Percentiles rank a stretch among this genome's conserved stretches.
Evolutionary conservation across 805 yeast species (phyloP).

Genomic region (Saccharomycodes ludwigii): DNA sequence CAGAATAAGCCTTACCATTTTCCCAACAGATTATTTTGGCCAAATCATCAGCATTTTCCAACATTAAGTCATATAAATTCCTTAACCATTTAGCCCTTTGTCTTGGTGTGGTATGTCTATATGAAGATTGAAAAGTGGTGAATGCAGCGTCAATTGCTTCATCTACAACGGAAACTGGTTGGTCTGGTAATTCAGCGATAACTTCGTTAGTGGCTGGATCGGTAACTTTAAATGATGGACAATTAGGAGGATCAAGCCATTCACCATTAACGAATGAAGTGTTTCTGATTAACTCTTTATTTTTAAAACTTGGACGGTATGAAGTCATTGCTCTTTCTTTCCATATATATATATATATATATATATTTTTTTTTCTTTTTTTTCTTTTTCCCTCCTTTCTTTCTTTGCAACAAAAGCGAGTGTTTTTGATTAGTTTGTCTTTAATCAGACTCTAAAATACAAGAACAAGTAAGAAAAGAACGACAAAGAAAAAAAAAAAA

Average conservation of each 20-base stretch:
- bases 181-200: constrained; percentile 49
- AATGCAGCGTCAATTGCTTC: constrained; percentile 39
- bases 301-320: constrained; percentile 30
- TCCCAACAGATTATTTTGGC: constrained; percentile 47
- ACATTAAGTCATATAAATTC: constrained; percentile 37
- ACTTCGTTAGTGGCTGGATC: constrained; percentile 66
- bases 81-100: constrained; percentile 40
- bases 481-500: too few relatives aligned
- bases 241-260: constrained; percentile 37
- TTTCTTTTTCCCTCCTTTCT: too few relatives aligned
- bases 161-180: constrained; percentile 47
- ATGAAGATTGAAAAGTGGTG: constrained; percentile 33
- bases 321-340: too few relatives aligned
- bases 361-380: too few relatives aligned
- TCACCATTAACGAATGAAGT: constrained; percentile 60
- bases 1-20: constrained; percentile 45
- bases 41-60: constrained; percentile 43
- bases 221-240: constrained; percentile 44
- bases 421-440: too few relatives aligned
- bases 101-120: constrained; percentile 35
- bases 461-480: too few relatives aligned
- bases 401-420: too few relatives aligned
- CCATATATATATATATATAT: too few relatives aligned
- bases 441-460: too few relatives aligned
- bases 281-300: constrained; percentile 41